Evolutionary conservation across 2,329 filamentous ascomycete genomes (phyloP).

Genomic region (Bipolaris oryzae): DNA sequence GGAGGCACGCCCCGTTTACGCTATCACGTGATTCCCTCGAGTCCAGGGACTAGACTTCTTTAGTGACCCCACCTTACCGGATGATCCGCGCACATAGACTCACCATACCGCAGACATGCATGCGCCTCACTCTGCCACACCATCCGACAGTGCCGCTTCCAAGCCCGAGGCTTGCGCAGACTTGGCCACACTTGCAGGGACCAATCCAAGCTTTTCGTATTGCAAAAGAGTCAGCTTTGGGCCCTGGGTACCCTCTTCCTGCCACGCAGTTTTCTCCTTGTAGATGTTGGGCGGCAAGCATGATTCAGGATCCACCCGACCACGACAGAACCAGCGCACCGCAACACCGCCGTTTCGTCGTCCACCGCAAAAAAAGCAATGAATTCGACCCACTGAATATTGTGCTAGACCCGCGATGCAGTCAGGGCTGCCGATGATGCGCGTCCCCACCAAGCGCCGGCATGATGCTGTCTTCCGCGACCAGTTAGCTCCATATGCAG

Average conservation of each 20-base stretch:
- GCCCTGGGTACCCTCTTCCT: constrained; percentile 12
- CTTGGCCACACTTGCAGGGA: constrained; percentile 19
- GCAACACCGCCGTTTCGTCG: constrained; percentile 31
- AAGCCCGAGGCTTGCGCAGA: constrained; percentile 18
- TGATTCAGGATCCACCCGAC: constrained; percentile 22
- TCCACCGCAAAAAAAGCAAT: constrained; percentile 20
- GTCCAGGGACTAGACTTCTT: constrained; percentile 2
- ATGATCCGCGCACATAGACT: constrained; percentile 31
- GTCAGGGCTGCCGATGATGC: constrained; percentile 25
- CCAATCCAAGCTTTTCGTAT: constrained; percentile 32
- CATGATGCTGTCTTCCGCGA: constrained; percentile 33
- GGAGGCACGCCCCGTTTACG: constrained; percentile 12
- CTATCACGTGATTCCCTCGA: constrained; percentile 6
- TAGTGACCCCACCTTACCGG: constrained; percentile 5
- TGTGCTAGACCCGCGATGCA: constrained; percentile 8
- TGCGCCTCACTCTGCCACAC: constrained; percentile 23
- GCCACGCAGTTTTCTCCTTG: constrained; percentile 18
- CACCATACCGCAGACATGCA: constrained; percentile 12
- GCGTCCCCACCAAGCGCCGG: constrained; percentile 23
- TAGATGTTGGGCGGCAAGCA: constrained; percentile 17
- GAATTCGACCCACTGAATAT: constrained; percentile 9
- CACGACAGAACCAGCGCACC: constrained; percentile 24
- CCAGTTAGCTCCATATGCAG: constrained; percentile 38
- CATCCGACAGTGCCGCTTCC: constrained; percentile 38
- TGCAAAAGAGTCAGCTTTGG: constrained; percentile 10